Evolutionary conservation across 805 yeast genomes (phyloP).

Genomic region (Debaryomyces castellii): DNA sequence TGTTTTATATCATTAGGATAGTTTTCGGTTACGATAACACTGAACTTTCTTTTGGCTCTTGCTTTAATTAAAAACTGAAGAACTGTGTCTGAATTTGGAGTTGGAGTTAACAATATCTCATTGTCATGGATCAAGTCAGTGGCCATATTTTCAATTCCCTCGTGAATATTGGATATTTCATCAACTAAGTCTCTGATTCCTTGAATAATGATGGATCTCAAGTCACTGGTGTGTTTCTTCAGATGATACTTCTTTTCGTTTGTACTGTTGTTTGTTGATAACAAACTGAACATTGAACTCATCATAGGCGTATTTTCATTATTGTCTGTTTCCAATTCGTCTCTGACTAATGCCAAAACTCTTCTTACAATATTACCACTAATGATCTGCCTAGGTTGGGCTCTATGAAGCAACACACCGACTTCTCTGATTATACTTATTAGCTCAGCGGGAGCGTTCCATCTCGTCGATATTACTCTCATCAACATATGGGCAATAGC

Average conservation of each 20-base stretch:
- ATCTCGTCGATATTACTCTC: conserved; percentile 85
- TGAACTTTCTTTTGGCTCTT: conserved; percentile 83
- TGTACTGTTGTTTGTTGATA: conserved; percentile 47
- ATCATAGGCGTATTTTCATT: conserved; percentile 53
- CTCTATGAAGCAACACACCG: conserved; percentile 67
- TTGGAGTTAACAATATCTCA: conserved; percentile 83
- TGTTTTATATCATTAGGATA: conserved; percentile 83
- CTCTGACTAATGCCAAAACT: conserved; percentile 82
- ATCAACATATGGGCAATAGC: conserved; percentile 84
- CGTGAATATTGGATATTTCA: conserved; percentile 86
- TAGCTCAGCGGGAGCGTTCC: conserved; percentile 76
- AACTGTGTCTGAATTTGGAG: conserved; percentile 89
- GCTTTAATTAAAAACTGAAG: conserved; percentile 84
- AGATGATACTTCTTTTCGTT: conserved; percentile 28
- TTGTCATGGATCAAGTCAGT: conserved; percentile 93
- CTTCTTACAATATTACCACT: conserved; percentile 91
- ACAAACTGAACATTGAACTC: conserved; percentile 82
- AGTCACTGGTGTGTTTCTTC: conserved; percentile 55
- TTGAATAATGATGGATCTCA: conserved; percentile 83
- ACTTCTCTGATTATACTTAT: conserved; percentile 69
- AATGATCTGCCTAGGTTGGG: conserved; percentile 86
- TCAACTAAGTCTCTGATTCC: conserved; percentile 91
- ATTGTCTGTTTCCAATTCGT: conserved; percentile 64
- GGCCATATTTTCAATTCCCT: conserved; percentile 86
- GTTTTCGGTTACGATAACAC: conserved; percentile 87